A percentile compares a stretch with the other conserved stretches of the same genome.
Evolutionary conservation across 2,329 filamentous ascomycete genomes (phyloP).

Genomic region (Thielaviopsis euricoi): DNA sequence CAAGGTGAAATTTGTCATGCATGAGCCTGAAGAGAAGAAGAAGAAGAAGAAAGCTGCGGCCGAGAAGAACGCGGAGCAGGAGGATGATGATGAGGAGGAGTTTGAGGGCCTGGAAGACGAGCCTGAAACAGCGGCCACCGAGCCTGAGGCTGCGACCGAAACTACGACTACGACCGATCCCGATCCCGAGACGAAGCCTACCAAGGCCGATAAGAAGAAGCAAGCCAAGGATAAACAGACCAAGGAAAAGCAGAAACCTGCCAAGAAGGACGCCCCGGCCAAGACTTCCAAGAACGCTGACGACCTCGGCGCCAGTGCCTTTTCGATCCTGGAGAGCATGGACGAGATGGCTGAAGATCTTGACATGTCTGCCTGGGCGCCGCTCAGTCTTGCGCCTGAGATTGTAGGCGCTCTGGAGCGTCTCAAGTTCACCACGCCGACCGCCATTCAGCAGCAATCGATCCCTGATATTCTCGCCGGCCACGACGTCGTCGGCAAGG

Average conservation of each 20-base stretch:
- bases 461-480: slow-evolving; percentile 74
- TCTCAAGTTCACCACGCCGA: slow-evolving; percentile 67
- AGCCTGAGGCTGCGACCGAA: slow-evolving; percentile 16
- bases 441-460: slow-evolving; percentile 59
- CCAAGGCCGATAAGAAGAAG: slow-evolving; percentile 18
- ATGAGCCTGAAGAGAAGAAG: slow-evolving; percentile 13
- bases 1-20: slow-evolving; percentile 38
- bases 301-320: slow-evolving; percentile 16
- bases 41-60: slow-evolving; percentile 11
- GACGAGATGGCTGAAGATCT: slow-evolving; percentile 39
- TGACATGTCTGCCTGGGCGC: slow-evolving; percentile 68
- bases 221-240: slow-evolving; percentile 20
- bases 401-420: slow-evolving; percentile 60
- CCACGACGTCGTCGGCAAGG: slow-evolving; percentile 88
- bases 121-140: slow-evolving; percentile 18
- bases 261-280: slow-evolving; percentile 2
- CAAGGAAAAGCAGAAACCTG: background rate
- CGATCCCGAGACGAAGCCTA: slow-evolving; percentile 16
- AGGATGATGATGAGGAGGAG: slow-evolving; percentile 44
- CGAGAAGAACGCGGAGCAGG: slow-evolving; percentile 25
- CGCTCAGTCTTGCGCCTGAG: slow-evolving; percentile 54
- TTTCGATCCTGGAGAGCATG: slow-evolving; percentile 28
- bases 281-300: slow-evolving; percentile 17
- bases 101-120: slow-evolving; percentile 50
- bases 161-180: slow-evolving; percentile 13